Conservation (phyloP, 208 protist genomes). For the Crithidia sp. region DNA sequence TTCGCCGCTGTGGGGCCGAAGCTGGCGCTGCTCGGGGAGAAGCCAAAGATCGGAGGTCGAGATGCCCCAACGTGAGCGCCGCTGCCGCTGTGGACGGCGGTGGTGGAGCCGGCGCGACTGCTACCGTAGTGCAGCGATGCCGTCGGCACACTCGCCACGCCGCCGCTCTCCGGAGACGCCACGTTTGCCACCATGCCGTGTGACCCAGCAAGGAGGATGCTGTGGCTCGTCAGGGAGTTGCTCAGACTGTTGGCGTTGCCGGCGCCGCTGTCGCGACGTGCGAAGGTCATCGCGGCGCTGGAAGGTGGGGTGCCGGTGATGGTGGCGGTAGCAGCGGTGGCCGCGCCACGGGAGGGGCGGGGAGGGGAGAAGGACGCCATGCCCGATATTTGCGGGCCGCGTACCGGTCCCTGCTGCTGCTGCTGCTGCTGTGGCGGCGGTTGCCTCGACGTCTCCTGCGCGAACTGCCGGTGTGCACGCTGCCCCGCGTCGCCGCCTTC, state of each 20-base stretch:
- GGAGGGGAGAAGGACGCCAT: neutral
- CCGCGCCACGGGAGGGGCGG: neutral
- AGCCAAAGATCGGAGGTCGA: neutral
- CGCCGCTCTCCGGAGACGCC: conserved; percentile 6
- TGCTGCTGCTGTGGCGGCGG: neutral
- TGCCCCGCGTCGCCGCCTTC: conserved; percentile 1
- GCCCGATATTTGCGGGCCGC: neutral
- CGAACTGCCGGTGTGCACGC: neutral
- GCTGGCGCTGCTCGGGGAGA: conserved; percentile 5
- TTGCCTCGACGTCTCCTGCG: neutral
- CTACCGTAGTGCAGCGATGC: neutral
- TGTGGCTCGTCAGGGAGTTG: conserved; percentile 15
- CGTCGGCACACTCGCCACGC: neutral
- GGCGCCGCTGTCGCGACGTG: too few relatives aligned
- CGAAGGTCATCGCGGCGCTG: too few relatives aligned
- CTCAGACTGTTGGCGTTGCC: conserved; percentile 11
- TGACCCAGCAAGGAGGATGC: neutral
- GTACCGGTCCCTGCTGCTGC: neutral
- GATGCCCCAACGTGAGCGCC: neutral
- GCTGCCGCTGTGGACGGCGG: too few relatives aligned
- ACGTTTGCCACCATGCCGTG: neutral
- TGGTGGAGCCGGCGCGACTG: neutral
- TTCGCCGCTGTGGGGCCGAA: neutral
- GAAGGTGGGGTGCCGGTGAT: too few relatives aligned
- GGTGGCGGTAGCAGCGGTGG: too few relatives aligned